Percentiles rank a stretch among this genome's conserved stretches.
phyloP scores from a whole-genome alignment of 202 grass and related monocot species.

The Brachypodium distachyon region DNA sequence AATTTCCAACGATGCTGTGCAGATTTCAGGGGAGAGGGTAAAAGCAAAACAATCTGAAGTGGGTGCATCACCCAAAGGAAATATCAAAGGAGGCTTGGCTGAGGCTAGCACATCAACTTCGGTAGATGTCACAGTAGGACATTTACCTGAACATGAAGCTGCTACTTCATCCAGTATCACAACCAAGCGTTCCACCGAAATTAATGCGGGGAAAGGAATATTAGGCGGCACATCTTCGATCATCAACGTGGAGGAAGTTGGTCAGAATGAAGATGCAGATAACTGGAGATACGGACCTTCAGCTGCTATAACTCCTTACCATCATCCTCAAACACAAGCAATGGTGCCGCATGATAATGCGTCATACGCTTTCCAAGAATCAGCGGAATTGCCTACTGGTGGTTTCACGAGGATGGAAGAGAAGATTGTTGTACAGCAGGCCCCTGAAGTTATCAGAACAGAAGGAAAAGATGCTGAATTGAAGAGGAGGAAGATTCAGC shows the following conservation, averaged over 20 bases:
- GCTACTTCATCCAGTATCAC: conserved; percentile 15
- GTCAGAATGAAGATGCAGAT: background rate
- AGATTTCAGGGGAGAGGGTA: conserved; percentile 8
- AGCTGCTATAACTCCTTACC: conserved; percentile 15
- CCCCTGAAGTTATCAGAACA: conserved; percentile 34
- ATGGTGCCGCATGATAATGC: conserved; percentile 19
- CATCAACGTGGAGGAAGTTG: conserved; percentile 13
- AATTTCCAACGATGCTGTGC: conserved; percentile 3
- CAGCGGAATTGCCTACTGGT: conserved; percentile 2
- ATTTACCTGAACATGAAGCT: conserved; percentile 16
- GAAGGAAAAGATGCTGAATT: conserved; percentile 40
- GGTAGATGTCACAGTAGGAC: conserved; percentile 1
- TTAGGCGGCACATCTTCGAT: conserved; percentile 14
- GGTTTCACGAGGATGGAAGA: conserved; percentile 40
- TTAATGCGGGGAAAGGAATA: conserved; percentile 15
- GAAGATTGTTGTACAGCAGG: conserved; percentile 37
- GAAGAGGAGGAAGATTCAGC: conserved; percentile 61
- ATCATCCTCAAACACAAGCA: conserved; percentile 9
- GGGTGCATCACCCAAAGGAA: conserved; percentile 28
- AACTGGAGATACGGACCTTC: conserved; percentile 26
- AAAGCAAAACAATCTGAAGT: conserved; percentile 35
- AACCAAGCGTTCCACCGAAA: background rate
- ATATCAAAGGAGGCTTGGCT: background rate
- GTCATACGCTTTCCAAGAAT: conserved; percentile 16
- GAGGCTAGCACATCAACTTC: conserved; percentile 5